Evolutionary conservation across 129 eudicot species (phyloP), one percentile per base, ranked within the genome.

Genomic region (Lactuca sativa): DNA sequence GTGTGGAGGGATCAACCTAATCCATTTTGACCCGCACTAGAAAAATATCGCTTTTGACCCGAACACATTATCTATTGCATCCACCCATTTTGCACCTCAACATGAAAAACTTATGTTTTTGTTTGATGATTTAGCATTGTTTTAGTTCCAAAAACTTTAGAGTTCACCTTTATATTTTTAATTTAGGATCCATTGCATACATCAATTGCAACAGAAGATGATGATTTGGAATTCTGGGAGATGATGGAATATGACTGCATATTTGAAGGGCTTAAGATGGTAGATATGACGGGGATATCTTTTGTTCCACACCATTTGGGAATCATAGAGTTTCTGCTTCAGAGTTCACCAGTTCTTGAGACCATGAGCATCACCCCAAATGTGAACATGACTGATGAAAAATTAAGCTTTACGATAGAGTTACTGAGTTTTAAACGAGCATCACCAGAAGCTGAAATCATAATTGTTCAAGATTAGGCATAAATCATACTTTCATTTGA

Each of bases 361-460:
- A 54, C 15, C 18, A 79, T 95, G 91, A 85, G 76, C 74, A 81
- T 95, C 59, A 71, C 78, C 13, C 97, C 99, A 3, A 79, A 86
- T 67, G 66, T 74, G 31, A 86, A 86, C 53, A 80, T 78, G 38
- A 77, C 87, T 2, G 83, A 86, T 0, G 86, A n/a, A n/a, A n/a
- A n/a, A n/a, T n/a, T n/a, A n/a, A 82, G 74, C 66, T 76, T 95
- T 87, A 36, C 90, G 71, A 75, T 85, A 9, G 85, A 84, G 65
- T 74, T 95, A 84, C 71, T 82, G 73, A 77, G 83, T 77, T 90
- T 90, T 82, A 80, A 80, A 14, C 79, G 99, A 64, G 99, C 99
- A 73, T 95, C 99, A 78, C 70, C 96, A 38, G 74, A 62, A 68
- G 97, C 99, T 59, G 80, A 79, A 67, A 69, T 95, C 40, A 58